Evolutionary conservation across 768 basidiomycete genomes (phyloP).

Genomic region (Leucocoprinus leucothites): DNA sequence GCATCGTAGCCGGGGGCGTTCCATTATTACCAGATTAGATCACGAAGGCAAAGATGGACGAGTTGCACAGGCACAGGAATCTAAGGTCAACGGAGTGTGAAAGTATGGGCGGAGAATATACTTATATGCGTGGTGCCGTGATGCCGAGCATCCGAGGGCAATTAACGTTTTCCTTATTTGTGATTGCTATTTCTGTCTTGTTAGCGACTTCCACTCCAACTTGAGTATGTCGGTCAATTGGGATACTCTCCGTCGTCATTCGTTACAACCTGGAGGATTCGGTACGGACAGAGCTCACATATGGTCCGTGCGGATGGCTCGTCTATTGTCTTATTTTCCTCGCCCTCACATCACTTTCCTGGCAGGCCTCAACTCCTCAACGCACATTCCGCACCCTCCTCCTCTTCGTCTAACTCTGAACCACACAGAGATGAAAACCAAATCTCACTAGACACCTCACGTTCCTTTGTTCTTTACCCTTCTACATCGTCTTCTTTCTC

Average conservation of each 20-base stretch:
- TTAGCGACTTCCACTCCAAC: too few species aligned
- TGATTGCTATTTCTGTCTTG: too few species aligned
- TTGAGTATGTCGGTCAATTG: constrained; percentile 29
- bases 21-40: too few species aligned
- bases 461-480: constrained; percentile 92
- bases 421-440: constrained; percentile 81
- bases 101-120: too few species aligned
- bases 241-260: constrained; percentile 41
- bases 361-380: constrained; percentile 27
- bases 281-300: constrained; percentile 49
- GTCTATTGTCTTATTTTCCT: background rate
- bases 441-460: constrained; percentile 84
- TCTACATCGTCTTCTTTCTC: background rate
- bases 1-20: too few species aligned
- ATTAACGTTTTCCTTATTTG: too few species aligned
- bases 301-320: constrained; percentile 42
- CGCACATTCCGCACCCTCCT: constrained; percentile 8
- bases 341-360: background rate
- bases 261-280: constrained; percentile 63
- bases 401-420: constrained; percentile 2
- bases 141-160: too few species aligned
- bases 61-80: too few species aligned
- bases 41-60: too few species aligned
- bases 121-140: too few species aligned
- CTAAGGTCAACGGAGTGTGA: too few species aligned